Percentiles rank a stretch among this genome's conserved stretches.
phyloP scores from a whole-genome alignment of 352 stramenopile species.

The Pythium chondricola region DNA sequence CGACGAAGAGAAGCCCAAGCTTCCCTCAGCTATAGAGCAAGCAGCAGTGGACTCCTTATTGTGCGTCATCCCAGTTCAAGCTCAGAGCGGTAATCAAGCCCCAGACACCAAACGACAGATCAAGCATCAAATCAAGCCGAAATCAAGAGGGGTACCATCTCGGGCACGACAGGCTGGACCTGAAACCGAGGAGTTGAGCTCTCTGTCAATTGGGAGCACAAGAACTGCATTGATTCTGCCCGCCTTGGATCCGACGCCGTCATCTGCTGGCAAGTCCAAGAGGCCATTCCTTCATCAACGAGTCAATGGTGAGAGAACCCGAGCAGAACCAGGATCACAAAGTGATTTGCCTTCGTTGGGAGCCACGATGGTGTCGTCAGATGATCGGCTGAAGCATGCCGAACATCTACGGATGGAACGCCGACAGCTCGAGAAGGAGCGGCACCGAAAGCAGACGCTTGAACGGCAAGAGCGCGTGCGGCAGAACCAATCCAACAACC shows the following conservation, averaged over 20 bases:
- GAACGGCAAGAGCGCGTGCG: constrained; percentile 36
- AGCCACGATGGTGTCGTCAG: neutral
- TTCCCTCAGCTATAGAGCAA: neutral
- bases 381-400: constrained; percentile 32
- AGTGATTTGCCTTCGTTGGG: neutral
- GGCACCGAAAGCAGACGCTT: constrained; percentile 34
- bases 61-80: neutral
- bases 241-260: neutral
- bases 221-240: neutral
- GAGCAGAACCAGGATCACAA: no score
- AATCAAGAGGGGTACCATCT: neutral
- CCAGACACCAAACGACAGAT: neutral
- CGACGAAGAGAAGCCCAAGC: neutral
- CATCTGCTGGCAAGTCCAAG: neutral
- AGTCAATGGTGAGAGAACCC: no score
- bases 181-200: neutral
- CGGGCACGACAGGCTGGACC: neutral
- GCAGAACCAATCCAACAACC: constrained; percentile 21
- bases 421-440: constrained; percentile 34
- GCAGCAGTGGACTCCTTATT: neutral
- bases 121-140: no score
- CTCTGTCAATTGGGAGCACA: neutral
- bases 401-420: constrained; percentile 34
- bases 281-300: neutral
- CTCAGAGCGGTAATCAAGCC: neutral